A percentile compares a stretch with the other conserved stretches of the same genome.
Evolutionary conservation across 2,329 filamentous ascomycete species (phyloP).

Genomic region (Helotiales sp.): DNA sequence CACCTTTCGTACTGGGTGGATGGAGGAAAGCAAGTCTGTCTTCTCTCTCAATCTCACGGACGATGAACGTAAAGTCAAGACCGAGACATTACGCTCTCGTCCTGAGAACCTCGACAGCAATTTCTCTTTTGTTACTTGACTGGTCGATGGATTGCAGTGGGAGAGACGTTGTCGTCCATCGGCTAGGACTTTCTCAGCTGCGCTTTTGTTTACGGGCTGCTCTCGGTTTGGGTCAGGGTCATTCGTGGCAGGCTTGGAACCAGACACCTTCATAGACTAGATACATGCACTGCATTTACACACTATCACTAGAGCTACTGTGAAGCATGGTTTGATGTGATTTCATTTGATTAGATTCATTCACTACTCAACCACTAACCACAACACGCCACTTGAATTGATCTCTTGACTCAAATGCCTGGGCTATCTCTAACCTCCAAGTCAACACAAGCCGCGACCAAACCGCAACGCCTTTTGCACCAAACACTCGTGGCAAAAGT

Average conservation of each 20-base stretch:
- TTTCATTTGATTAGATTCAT: slow-evolving; percentile 21
- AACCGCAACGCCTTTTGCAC: slow-evolving; percentile 10
- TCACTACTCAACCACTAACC: too few relatives aligned
- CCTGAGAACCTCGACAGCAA: slow-evolving; percentile 38
- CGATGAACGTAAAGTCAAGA: slow-evolving; percentile 19
- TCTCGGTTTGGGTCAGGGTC: background rate
- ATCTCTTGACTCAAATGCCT: slow-evolving; percentile 9
- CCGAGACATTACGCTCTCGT: slow-evolving; percentile 20
- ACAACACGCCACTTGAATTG: background rate
- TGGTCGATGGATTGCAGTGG: slow-evolving; percentile 34
- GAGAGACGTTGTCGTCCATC: slow-evolving; percentile 51
- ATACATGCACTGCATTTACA: slow-evolving; percentile 18
- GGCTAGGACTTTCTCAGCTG: slow-evolving; percentile 24
- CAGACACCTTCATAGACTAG: slow-evolving; percentile 25
- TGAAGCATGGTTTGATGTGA: background rate
- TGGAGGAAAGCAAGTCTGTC: slow-evolving; percentile 51
- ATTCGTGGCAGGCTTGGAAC: slow-evolving; percentile 1
- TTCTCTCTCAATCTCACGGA: slow-evolving; percentile 59
- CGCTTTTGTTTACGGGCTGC: slow-evolving; percentile 1
- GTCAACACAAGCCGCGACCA: slow-evolving; percentile 6
- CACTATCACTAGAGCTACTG: background rate
- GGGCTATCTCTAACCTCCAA: slow-evolving; percentile 8
- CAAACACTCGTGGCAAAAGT: too few relatives aligned
- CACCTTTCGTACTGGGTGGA: background rate
- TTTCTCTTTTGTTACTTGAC: slow-evolving; percentile 26